Conservation (phyloP, 495 filamentous ascomycete species). For the Viridothelium virens region DNA sequence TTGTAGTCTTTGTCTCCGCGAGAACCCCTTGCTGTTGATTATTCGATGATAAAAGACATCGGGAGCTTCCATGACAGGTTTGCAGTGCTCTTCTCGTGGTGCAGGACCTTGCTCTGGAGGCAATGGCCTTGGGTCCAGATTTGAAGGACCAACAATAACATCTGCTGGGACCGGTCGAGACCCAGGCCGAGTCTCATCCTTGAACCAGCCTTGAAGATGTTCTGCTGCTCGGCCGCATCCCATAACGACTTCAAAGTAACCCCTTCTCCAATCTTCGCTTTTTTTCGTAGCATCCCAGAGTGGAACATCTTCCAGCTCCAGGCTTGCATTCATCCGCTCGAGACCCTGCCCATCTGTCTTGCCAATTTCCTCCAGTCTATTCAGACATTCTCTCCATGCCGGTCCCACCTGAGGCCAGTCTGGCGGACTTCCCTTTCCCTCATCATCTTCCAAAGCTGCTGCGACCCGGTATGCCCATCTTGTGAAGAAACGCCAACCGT, state of each 20-base stretch:
- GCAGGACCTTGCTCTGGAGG: conserved; percentile 49
- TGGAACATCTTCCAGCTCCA: conserved; percentile 17
- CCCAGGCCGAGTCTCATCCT: conserved; percentile 52
- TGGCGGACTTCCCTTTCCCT: conserved; percentile 43
- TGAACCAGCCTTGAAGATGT: conserved; percentile 67
- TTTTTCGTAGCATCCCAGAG: conserved; percentile 58
- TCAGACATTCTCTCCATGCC: conserved; percentile 47
- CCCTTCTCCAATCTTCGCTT: conserved; percentile 69
- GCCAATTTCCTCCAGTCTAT: conserved; percentile 42
- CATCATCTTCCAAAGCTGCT: conserved; percentile 26
- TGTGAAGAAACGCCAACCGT: conserved; percentile 32
- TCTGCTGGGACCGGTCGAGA: conserved; percentile 49
- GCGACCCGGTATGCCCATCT: conserved; percentile 35
- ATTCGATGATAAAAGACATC: conserved; percentile 70
- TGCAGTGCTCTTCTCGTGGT: conserved; percentile 65
- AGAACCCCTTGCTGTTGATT: conserved; percentile 68
- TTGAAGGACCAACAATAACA: conserved; percentile 69
- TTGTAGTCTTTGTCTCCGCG: conserved; percentile 61
- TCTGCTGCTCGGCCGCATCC: conserved; percentile 66
- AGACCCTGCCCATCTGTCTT: conserved; percentile 59
- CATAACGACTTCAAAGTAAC: conserved; percentile 76
- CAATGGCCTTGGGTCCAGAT: conserved; percentile 68
- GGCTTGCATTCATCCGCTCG: conserved; percentile 50
- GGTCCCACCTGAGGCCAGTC: conserved; percentile 58
- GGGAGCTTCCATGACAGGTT: conserved; percentile 53